Evolutionary conservation across 2,329 filamentous ascomycete species (phyloP).

Genomic region (Fusarium sacchari): DNA sequence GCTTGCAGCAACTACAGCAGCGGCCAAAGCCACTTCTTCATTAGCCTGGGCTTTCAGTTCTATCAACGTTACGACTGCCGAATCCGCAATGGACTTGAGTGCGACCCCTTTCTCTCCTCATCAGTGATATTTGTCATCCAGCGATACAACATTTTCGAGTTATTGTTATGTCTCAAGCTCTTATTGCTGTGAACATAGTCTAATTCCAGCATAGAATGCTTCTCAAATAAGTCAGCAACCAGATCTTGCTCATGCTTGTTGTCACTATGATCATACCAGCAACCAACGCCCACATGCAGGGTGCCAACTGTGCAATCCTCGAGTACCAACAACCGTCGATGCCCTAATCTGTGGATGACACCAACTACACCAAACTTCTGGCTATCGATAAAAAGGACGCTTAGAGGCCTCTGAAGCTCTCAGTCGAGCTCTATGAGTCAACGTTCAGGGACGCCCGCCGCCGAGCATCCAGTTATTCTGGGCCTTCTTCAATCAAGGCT

Average conservation of each 20-base stretch:
- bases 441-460: neutral
- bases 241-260: too few species aligned
- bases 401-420: neutral
- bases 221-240: too few species aligned
- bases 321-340: neutral
- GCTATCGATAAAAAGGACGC: neutral
- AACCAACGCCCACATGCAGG: neutral
- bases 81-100: neutral
- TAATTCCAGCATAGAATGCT: neutral
- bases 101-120: neutral
- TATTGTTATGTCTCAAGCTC: neutral
- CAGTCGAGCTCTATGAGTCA: neutral
- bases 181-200: neutral
- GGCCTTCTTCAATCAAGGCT: neutral
- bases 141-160: neutral
- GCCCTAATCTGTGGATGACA: neutral
- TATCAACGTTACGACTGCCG: neutral
- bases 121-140: neutral
- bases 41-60: too few species aligned
- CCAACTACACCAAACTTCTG: neutral
- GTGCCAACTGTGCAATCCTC: neutral
- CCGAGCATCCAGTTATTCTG: neutral
- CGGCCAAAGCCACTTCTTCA: too few species aligned
- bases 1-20: too few species aligned
- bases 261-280: too few species aligned